Percentiles rank a stretch among this genome's conserved stretches.
Evolutionary conservation across 306 rosid genomes (phyloP).

Genomic region (Ormosia semicastrata): DNA sequence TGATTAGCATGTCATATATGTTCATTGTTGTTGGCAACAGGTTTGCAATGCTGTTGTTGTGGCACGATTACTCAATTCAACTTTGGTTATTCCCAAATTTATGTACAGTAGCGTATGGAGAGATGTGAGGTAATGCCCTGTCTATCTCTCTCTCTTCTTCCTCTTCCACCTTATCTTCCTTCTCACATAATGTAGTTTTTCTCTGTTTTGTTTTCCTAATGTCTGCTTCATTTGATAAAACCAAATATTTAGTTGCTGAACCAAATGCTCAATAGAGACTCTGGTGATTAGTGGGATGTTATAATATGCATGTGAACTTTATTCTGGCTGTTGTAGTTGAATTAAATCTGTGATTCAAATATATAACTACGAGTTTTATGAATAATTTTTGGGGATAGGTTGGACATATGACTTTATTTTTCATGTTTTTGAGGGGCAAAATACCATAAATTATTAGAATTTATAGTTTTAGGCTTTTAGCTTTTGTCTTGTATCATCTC

Average conservation of each 20-base stretch:
- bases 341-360: neutral
- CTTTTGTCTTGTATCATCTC: conserved; percentile 16
- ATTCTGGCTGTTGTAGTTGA: neutral
- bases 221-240: neutral
- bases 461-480: conserved; percentile 9
- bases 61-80: conserved; percentile 80
- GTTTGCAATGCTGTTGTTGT: conserved; percentile 88
- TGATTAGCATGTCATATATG: neutral
- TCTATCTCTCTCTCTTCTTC: conserved; percentile 23
- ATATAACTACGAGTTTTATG: conserved; percentile 9
- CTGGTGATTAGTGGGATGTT: conserved; percentile 11
- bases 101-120: conserved; percentile 93
- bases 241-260: conserved; percentile 15
- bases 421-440: neutral
- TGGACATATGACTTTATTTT: neutral
- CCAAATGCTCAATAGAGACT: neutral
- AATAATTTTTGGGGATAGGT: neutral
- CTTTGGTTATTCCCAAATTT: conserved; percentile 85
- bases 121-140: conserved; percentile 75
- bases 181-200: neutral
- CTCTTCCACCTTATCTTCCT: neutral
- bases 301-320: neutral
- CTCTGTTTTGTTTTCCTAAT: conserved; percentile 6
- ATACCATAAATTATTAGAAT: conserved; percentile 14
- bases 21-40: conserved; percentile 49